Percentiles rank a stretch among this genome's conserved stretches.
phyloP scores from a whole-genome alignment of 306 rosid genomes.

The Rosa rugosa region DNA sequence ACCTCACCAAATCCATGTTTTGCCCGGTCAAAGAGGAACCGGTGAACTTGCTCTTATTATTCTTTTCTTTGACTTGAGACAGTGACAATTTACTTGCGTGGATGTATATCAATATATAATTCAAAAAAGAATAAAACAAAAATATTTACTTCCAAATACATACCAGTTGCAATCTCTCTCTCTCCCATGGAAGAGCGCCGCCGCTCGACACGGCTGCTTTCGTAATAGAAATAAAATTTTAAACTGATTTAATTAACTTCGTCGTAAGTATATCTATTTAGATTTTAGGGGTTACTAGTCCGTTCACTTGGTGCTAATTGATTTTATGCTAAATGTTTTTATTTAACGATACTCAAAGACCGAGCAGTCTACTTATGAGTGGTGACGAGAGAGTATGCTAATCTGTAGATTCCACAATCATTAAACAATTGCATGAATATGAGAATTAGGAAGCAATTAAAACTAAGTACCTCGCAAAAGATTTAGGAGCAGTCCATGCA shows the following conservation, averaged over 20 bases:
- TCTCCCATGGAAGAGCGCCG: neutral
- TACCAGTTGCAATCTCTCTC: neutral
- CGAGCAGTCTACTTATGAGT: too few species aligned
- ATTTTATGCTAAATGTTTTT: neutral
- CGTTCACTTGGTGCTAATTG: neutral
- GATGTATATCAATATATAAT: neutral
- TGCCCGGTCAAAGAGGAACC: too few species aligned
- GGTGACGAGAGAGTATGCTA: neutral
- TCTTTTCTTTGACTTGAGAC: neutral
- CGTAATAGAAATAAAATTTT: neutral
- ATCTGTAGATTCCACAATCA: neutral
- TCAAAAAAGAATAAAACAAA: too few species aligned
- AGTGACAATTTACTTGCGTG: neutral
- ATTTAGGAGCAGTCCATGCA: conserved; percentile 34
- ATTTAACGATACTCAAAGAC: neutral
- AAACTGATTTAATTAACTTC: neutral
- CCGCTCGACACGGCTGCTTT: neutral
- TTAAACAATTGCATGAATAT: neutral
- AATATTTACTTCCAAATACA: neutral
- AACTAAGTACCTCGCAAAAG: conserved; percentile 41
- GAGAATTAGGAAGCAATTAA: neutral
- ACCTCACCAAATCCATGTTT: too few species aligned
- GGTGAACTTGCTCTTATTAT: too few species aligned
- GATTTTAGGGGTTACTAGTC: neutral
- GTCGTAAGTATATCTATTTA: too few species aligned